Evolutionary conservation across 228 moss, liverwort and hornwort species (phyloP).

Genomic region (Sphagnum magellanicum): DNA sequence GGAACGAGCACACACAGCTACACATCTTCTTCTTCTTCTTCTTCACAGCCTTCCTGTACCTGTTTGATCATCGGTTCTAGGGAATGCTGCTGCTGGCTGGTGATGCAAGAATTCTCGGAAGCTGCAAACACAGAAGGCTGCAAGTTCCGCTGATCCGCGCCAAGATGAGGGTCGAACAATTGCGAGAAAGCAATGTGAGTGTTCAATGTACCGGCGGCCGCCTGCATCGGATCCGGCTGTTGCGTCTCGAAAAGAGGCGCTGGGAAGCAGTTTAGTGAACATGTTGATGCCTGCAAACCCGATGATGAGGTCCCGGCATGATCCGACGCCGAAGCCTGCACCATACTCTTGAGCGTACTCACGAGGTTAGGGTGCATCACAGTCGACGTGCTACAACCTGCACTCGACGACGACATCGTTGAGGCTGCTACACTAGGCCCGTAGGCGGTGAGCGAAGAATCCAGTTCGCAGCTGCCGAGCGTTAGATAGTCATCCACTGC

Average conservation of each 20-base stretch:
- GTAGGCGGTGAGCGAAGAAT: too few relatives aligned
- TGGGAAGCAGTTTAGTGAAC: background rate
- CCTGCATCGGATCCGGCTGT: slow-evolving; percentile 4
- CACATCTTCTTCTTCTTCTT: too few relatives aligned
- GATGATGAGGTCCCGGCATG: slow-evolving; percentile 1
- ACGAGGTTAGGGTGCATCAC: slow-evolving; percentile 93
- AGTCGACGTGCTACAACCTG: background rate
- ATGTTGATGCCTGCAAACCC: background rate
- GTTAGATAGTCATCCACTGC: too few relatives aligned
- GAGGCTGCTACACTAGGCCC: too few relatives aligned
- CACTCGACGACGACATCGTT: too few relatives aligned
- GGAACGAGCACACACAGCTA: background rate
- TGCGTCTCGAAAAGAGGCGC: slow-evolving; percentile 12
- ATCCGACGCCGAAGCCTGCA: slow-evolving; percentile 30
- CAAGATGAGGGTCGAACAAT: background rate
- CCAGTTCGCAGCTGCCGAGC: too few relatives aligned
- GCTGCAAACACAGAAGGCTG: too few relatives aligned
- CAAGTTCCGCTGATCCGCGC: too few relatives aligned
- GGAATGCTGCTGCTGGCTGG: too few relatives aligned
- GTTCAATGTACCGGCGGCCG: slow-evolving; percentile 6
- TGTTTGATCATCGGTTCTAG: too few relatives aligned
- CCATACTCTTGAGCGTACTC: slow-evolving; percentile 65
- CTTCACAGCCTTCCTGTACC: too few relatives aligned
- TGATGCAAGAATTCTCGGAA: too few relatives aligned
- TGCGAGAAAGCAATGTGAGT: slow-evolving; percentile 5